phyloP scores from a whole-genome alignment of 495 filamentous ascomycete genomes.

The Pyrenula massariospora region DNA sequence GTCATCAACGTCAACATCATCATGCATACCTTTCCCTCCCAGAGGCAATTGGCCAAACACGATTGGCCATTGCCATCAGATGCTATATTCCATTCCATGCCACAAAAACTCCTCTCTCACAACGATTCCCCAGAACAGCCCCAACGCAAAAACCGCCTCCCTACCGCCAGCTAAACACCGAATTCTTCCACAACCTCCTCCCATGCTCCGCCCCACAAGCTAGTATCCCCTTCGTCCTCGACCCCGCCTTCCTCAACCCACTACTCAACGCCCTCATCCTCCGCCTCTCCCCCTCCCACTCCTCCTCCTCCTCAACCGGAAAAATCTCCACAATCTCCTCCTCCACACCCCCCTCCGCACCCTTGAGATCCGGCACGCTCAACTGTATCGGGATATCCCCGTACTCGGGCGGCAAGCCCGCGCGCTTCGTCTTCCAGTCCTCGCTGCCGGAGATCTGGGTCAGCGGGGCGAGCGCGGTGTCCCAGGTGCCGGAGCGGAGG shows the following conservation, averaged over 20 bases:
- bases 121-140: too few relatives aligned
- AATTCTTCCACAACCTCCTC: conserved; percentile 24
- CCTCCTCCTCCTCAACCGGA: conserved; percentile 8
- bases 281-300: not conserved
- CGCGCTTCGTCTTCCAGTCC: conserved; percentile 31
- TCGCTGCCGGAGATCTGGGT: conserved; percentile 40
- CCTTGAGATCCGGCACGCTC: not conserved
- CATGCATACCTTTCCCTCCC: not conserved
- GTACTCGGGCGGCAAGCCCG: not conserved
- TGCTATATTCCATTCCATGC: too few relatives aligned
- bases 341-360: not conserved
- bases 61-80: too few relatives aligned
- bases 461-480: conserved; percentile 59
- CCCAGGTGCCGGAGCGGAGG: conserved; percentile 57
- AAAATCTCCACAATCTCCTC: conserved; percentile 10
- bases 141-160: not conserved
- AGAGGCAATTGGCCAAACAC: too few relatives aligned
- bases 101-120: not conserved
- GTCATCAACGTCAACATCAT: not conserved
- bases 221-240: conserved; percentile 20
- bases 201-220: conserved; percentile 29
- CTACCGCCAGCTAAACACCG: conserved; percentile 27
- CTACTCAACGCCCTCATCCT: conserved; percentile 5
- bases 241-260: conserved; percentile 14
- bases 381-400: not conserved